Base-by-base conservation (phyloP, 352 stramenopile species). In the Pythium brachiatum region DNA sequence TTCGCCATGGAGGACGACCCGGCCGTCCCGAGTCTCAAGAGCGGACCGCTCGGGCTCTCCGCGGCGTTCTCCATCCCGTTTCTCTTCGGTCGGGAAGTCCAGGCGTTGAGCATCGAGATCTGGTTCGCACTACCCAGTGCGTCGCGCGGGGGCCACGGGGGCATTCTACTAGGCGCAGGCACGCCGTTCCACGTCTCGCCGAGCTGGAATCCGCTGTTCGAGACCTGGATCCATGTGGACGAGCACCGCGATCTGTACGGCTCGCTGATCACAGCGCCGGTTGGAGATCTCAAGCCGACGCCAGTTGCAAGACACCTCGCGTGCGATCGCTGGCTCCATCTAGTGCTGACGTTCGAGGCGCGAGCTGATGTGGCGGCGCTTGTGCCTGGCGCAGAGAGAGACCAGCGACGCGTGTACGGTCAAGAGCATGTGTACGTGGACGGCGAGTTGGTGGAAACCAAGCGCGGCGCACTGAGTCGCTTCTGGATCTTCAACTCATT, bases 341-440 rank as follows among this genome's bases (percentile, higher is more conserved):
- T 86, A 26, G 65, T 66, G 32, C 46, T 86, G 21, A 78, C 73
- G 7, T 82, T 80, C 34, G 62, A 75, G 31, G 58, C 59, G 13
- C 26, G 26, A 20, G 54, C 48, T 0, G 53, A 41, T 9, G 55
- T 60, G 2, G 54, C 12, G 3, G 23, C 16, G 18, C 32, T 12
- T 2, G 51, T 57, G 26, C 51, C 27, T 18, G 51, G n/a, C 1
- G 60, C n/a, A 1, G 53, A 57, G 27, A 31, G 38, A 36, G 62
- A 62, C 23, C 34, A 59, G 20, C 57, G 62, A 39, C 56, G 54
- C 0, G 21, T 57, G 13, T 55, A 25, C 4, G 63, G 73, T 6
- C 54, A 55, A 11, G 69, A 83, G 52, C 36, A 67, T 25, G 70
- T 86, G 15, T 83, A 72, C 34, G 9, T 86, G 13, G 65, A 83